Evolutionary conservation across 192 early-diverging fungal genomes (phyloP).

Genomic region (Physocladia obscura): DNA sequence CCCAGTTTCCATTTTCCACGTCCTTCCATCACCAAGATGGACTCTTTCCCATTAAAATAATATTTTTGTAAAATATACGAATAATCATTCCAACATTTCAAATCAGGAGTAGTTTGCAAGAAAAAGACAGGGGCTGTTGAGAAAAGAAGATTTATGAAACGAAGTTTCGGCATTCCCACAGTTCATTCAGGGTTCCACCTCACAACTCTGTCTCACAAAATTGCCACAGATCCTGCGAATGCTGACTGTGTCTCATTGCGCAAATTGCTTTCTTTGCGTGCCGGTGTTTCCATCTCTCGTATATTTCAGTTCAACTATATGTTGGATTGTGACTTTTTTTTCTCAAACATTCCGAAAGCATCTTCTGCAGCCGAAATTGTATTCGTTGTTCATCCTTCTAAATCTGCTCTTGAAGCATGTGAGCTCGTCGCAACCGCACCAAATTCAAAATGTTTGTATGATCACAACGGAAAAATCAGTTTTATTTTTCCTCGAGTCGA

Average conservation of each 20-base stretch:
- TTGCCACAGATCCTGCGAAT: not conserved
- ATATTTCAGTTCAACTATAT: conserved; percentile 30
- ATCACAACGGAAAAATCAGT: not conserved
- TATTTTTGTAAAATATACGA: no score
- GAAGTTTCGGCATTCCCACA: no score
- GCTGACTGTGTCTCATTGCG: not conserved
- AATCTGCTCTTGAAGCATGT: not conserved
- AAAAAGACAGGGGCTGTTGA: no score
- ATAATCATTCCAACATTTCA: no score
- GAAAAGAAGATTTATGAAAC: no score
- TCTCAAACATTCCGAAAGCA: not conserved
- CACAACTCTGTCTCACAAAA: not conserved
- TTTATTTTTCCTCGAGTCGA: conserved; percentile 1
- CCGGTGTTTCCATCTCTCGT: not conserved
- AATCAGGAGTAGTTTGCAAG: no score
- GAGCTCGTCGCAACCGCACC: not conserved
- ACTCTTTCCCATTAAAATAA: no score
- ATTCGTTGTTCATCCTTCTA: conserved; percentile 9
- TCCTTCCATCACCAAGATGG: no score
- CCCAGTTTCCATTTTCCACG: no score
- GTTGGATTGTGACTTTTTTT: conserved; percentile 17
- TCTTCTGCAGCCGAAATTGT: not conserved
- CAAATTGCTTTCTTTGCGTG: not conserved
- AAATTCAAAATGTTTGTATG: no score
- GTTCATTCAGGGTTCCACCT: conserved; percentile 1